A percentile compares a stretch with the other conserved stretches of the same genome.
Evolutionary conservation across 23 red algal species (phyloP).

Genomic region (Gracilariopsis chorda): DNA sequence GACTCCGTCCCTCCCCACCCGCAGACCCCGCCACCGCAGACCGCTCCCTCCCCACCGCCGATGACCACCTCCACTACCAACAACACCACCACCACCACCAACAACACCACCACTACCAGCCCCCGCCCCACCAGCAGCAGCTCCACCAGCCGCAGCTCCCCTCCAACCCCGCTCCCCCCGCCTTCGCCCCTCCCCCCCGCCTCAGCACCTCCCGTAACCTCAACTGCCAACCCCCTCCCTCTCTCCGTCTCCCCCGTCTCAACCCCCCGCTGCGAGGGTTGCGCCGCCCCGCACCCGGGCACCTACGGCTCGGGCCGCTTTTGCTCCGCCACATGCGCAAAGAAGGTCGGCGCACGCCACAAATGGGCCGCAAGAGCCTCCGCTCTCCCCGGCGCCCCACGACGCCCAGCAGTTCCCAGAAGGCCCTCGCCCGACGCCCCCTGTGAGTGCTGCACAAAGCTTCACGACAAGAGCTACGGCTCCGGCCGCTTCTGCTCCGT

Average conservation of each 20-base stretch:
- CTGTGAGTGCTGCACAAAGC: constrained; percentile 50
- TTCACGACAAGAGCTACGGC: constrained; percentile 62
- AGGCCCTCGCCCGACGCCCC: not conserved
- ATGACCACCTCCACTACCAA: not conserved
- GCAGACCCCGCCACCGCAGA: not conserved
- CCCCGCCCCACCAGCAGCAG: not conserved
- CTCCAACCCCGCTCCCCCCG: not conserved
- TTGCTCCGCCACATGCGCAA: constrained; percentile 60
- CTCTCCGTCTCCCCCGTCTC: not conserved
- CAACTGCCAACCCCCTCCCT: not conserved
- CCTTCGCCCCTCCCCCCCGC: not conserved
- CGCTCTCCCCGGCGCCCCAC: not conserved
- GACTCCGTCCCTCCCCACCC: no score
- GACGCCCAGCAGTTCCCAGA: not conserved
- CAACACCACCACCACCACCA: not conserved
- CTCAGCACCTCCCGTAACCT: constrained; percentile 3
- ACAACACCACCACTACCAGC: not conserved
- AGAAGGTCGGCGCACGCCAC: constrained; percentile 63
- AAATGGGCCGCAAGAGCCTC: constrained; percentile 60
- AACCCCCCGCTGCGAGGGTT: constrained; percentile 55
- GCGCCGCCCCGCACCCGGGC: constrained; percentile 31
- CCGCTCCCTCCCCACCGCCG: not conserved
- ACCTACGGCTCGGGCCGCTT: constrained; percentile 80
- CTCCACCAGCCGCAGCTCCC: not conserved
- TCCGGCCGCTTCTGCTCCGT: constrained; percentile 77